Evolutionary conservation across 2,329 filamentous ascomycete species (phyloP), one percentile per base, ranked within the genome.

Genomic region (Elsinoe batatas): DNA sequence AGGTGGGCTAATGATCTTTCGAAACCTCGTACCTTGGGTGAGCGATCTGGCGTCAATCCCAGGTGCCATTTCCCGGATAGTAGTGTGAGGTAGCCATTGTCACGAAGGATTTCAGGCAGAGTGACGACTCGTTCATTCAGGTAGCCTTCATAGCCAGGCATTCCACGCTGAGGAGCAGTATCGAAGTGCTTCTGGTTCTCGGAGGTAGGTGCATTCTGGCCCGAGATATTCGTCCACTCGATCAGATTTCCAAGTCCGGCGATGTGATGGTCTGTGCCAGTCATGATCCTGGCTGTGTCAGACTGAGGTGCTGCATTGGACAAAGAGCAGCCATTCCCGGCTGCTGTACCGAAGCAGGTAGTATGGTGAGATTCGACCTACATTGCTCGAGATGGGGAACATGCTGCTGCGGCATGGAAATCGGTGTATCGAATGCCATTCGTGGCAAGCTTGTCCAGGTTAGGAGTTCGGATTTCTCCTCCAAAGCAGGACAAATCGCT

Each of bases 61-160:
- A 84, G 67, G 65, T 83, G 80, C 80, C 81, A 84, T 63, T 84
- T 84, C 0, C 81, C 81, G 4, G 78, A 70, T 75, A 84, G 81
- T 4, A 81, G 60, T 1, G 81, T 84, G 49, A 76, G 72, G 63
- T 84, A 84, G 12, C 80, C 81, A 0, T 71, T 74, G 58, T 83
- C 81, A 3, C 71, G 74, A 4, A 84, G 70, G 1, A 84, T 62
- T 64, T 84, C 80, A 1, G 80, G 79, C 12, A 83, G 67, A 5
- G 80, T 75, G 1, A 72, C 81, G 1, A 84, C 80, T 1, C 74
- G 70, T 59, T 80, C 75, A 56, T 84, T 84, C 33, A 84, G 70
- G 60, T 83, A 84, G 0, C 81, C 81, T 64, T 84, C 81, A 57
- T 84, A 81, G 0, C 81, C 81, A 0, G 80, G 80, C 69, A 76